These are phyloP conservation scores for Rubia yunnanensis DNA, from an alignment of 257 asterid genomes.

Conservation along the genomic window DNA sequence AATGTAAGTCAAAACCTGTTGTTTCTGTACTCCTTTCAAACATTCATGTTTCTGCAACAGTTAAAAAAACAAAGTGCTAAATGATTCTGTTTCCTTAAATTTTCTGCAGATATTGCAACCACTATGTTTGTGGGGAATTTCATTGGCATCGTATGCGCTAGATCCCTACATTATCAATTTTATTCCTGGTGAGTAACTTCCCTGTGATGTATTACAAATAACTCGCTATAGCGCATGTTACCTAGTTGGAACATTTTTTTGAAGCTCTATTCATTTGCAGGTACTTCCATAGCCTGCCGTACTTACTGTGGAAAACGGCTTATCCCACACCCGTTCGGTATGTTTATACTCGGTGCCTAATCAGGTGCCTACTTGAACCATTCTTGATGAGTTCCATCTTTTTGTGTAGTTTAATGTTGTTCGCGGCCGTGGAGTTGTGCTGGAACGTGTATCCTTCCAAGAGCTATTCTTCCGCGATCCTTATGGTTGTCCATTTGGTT, in stretches of 20 bases:
- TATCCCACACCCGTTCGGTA: slow-evolving; percentile 70
- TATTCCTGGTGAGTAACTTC: slow-evolving; percentile 65
- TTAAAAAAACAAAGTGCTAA: background rate
- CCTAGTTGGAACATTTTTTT: background rate
- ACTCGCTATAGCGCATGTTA: background rate
- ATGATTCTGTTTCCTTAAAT: slow-evolving; percentile 3
- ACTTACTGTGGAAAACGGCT: slow-evolving; percentile 77
- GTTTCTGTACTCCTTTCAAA: background rate
- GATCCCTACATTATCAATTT: slow-evolving; percentile 92
- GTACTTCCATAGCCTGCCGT: slow-evolving; percentile 84
- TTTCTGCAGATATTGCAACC: slow-evolving; percentile 55
- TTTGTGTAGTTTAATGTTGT: slow-evolving; percentile 54
- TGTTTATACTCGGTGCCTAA: background rate
- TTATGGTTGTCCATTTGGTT: slow-evolving; percentile 50
- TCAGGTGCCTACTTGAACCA: background rate
- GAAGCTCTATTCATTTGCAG: slow-evolving; percentile 29
- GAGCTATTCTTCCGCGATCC: slow-evolving; percentile 52
- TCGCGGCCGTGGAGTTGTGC: slow-evolving; percentile 56
- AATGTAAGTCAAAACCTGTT: slow-evolving; percentile 43
- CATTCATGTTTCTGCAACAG: background rate
- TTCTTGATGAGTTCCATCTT: background rate
- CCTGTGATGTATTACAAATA: background rate
- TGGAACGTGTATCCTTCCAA: slow-evolving; percentile 88
- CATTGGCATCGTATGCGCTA: slow-evolving; percentile 80
- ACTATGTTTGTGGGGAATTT: slow-evolving; percentile 85